A percentile compares a stretch with the other conserved stretches of the same genome.
phyloP scores from a whole-genome alignment of 2,329 filamentous ascomycete genomes.

The Trichoderma cornu-damae region DNA sequence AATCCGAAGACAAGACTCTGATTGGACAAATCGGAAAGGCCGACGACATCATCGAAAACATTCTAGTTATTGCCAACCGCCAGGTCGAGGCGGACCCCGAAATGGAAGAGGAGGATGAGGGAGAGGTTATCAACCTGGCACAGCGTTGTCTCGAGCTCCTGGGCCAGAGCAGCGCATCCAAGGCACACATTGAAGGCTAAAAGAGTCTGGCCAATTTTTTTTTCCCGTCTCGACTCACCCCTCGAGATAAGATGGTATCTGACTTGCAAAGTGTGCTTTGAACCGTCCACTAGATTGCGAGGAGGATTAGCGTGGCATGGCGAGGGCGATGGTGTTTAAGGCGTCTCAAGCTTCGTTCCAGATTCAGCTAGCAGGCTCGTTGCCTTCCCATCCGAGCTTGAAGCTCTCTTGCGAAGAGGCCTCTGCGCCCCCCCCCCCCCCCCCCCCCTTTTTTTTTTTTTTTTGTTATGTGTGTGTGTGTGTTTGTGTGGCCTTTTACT shows the following conservation, averaged over 20 bases:
- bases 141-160: slow-evolving; percentile 84
- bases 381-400: slow-evolving; percentile 15
- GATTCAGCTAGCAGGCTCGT: slow-evolving; percentile 25
- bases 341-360: slow-evolving; percentile 29
- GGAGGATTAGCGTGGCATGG: slow-evolving; percentile 16
- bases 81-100: slow-evolving; percentile 83
- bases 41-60: slow-evolving; percentile 86
- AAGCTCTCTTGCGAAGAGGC: slow-evolving; percentile 19
- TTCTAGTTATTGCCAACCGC: slow-evolving; percentile 83
- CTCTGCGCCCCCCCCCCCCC: slow-evolving; percentile 18
- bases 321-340: slow-evolving; percentile 28
- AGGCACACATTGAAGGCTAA: slow-evolving; percentile 77
- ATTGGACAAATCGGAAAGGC: slow-evolving; percentile 84
- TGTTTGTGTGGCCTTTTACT: slow-evolving; percentile 17
- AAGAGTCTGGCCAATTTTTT: not conserved
- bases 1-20: slow-evolving; percentile 88
- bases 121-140: slow-evolving; percentile 86
- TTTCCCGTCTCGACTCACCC: no score
- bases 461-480: no score
- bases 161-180: slow-evolving; percentile 63
- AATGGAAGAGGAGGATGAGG: slow-evolving; percentile 83
- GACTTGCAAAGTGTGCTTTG: not conserved
- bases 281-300: not conserved
- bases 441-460: no score
- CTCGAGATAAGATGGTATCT: not conserved